Conservation (phyloP, 208 protist species). For the Trichomonas tenax region DNA sequence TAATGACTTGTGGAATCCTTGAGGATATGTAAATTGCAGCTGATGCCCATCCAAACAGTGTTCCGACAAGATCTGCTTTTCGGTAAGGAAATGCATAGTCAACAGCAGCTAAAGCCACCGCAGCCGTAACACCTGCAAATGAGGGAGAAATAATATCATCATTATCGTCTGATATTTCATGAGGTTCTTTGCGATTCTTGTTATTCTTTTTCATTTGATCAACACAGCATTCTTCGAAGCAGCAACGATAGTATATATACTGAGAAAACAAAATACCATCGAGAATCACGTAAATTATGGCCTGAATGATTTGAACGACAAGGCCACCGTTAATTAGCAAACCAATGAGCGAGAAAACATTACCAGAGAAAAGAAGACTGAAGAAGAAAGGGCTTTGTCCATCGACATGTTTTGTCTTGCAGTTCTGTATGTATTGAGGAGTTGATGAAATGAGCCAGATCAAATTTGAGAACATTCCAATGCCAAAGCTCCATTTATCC, state of each 20-base stretch:
- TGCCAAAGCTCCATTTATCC: constrained; percentile 4
- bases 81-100: not conserved
- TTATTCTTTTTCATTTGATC: not conserved
- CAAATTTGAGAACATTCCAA: not conserved
- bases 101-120: not conserved
- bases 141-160: not conserved
- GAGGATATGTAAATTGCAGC: not conserved
- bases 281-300: not conserved
- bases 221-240: not conserved
- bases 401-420: not conserved
- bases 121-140: not conserved
- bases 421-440: not conserved
- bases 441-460: not conserved
- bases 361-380: not conserved
- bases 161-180: not conserved
- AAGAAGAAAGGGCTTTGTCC: constrained; percentile 6
- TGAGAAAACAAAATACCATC: not conserved
- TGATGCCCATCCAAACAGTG: not conserved
- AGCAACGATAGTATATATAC: not conserved
- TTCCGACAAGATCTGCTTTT: not conserved
- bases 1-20: not conserved
- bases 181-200: not conserved
- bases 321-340: not conserved
- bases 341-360: not conserved
- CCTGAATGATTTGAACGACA: not conserved